These are phyloP conservation scores for Lasiodiplodia sp. DNA, from an alignment of 2,329 filamentous ascomycete genomes.

Conservation along the genomic window DNA sequence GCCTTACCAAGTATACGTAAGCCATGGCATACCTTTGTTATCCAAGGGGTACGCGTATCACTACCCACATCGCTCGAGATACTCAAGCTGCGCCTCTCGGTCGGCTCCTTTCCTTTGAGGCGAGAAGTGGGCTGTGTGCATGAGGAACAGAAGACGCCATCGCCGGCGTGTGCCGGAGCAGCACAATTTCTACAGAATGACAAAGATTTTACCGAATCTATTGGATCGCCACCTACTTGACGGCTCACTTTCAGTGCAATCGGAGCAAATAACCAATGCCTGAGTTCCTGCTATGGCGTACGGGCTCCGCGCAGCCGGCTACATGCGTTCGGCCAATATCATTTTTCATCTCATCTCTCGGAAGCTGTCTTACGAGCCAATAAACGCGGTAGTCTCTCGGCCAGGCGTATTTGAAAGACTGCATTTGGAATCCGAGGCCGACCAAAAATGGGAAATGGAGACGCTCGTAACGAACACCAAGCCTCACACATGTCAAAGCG, in stretches of 20 bases:
- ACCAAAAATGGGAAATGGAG: background rate
- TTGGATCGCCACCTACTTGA: background rate
- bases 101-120: background rate
- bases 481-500: background rate
- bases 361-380: background rate
- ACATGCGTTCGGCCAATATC: background rate
- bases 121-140: background rate
- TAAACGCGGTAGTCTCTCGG: background rate
- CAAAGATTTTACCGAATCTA: background rate
- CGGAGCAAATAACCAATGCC: background rate
- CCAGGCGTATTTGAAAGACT: background rate
- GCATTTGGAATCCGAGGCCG: background rate
- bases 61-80: background rate
- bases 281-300: background rate
- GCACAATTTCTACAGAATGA: background rate
- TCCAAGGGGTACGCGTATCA: constrained; percentile 12
- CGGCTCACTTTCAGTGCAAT: background rate
- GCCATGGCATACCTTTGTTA: background rate
- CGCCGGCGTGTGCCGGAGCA: background rate
- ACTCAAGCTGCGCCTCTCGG: background rate
- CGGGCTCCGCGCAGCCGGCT: background rate
- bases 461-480: background rate
- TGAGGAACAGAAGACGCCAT: background rate
- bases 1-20: background rate
- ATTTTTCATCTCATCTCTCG: background rate